These are phyloP conservation scores for Helenozyma baotianmanensis DNA, from an alignment of 805 yeast species.

Conservation along the genomic window DNA sequence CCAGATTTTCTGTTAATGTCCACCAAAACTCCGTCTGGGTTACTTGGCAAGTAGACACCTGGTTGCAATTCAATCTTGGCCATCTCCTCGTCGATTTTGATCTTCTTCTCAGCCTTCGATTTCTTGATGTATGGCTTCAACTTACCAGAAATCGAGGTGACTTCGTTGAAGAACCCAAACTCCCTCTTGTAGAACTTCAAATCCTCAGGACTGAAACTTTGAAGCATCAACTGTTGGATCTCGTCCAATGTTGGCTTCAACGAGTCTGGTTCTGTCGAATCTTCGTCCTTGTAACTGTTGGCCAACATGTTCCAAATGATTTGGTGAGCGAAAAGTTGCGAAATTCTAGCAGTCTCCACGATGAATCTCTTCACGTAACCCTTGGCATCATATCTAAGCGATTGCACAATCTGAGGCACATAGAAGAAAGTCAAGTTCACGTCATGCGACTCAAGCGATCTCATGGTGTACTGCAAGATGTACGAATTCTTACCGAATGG, in stretches of 20 bases:
- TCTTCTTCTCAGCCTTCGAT: constrained; percentile 93
- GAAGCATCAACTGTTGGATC: constrained; percentile 62
- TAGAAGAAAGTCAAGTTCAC: constrained; percentile 88
- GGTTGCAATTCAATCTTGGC: constrained; percentile 62
- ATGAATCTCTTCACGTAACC: constrained; percentile 90
- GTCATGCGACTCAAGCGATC: constrained; percentile 83
- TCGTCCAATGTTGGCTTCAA: constrained; percentile 79
- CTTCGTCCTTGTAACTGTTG: constrained; percentile 87
- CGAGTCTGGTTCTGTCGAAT: constrained; percentile 70
- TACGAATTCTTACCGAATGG: constrained; percentile 61
- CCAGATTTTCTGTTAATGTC: constrained; percentile 93
- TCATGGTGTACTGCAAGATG: constrained; percentile 81
- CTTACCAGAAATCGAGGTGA: constrained; percentile 90
- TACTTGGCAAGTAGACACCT: constrained; percentile 91
- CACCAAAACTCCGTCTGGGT: constrained; percentile 91
- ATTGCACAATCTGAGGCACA: constrained; percentile 96
- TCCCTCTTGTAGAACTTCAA: constrained; percentile 70
- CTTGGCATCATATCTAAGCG: constrained; percentile 70
- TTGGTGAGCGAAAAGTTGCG: constrained; percentile 93
- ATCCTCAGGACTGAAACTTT: constrained; percentile 57
- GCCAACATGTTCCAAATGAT: constrained; percentile 98
- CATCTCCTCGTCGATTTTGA: constrained; percentile 96
- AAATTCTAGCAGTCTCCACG: constrained; percentile 85
- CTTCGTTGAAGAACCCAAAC: constrained; percentile 84
- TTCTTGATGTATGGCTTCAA: constrained; percentile 91